Evolutionary conservation across 345 rosid species (phyloP).

Genomic region (Toxicodendron radicans): DNA sequence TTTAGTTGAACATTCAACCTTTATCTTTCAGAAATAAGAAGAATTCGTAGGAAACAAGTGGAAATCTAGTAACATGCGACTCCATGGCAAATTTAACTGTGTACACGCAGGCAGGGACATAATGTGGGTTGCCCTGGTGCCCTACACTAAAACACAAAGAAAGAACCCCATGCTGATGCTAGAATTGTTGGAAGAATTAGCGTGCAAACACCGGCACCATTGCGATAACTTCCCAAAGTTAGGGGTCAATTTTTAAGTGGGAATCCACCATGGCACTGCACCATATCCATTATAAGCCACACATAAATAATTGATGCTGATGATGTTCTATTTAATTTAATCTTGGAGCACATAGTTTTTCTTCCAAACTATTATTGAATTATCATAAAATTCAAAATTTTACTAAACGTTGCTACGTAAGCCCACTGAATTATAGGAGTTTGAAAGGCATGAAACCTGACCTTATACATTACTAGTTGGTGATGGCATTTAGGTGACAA

Average conservation of each 20-base stretch:
- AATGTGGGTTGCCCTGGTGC: not conserved
- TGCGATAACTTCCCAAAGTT: conserved; percentile 22
- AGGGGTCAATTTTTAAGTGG: conserved; percentile 27
- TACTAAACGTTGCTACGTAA: conserved; percentile 12
- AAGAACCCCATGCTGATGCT: no score
- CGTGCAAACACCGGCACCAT: not conserved
- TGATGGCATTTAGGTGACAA: conserved; percentile 34
- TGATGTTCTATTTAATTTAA: not conserved
- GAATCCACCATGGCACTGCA: conserved; percentile 27
- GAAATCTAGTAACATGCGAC: no score
- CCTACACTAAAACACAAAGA: not conserved
- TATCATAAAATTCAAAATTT: not conserved
- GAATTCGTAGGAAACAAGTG: no score
- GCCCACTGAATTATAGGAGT: conserved; percentile 9
- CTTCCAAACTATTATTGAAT: not conserved
- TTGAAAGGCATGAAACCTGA: conserved; percentile 18
- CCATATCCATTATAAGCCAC: not conserved
- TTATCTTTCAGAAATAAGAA: no score
- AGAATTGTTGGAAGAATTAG: not conserved
- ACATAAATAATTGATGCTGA: not conserved
- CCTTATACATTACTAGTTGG: not conserved
- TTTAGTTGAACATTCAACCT: no score
- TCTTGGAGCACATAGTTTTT: not conserved
- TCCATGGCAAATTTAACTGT: no score
- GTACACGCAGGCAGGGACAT: not conserved